A percentile compares a stretch with the other conserved stretches of the same genome.
Evolutionary conservation across 768 basidiomycete genomes (phyloP).

Genomic region (Collybia mongolica): DNA sequence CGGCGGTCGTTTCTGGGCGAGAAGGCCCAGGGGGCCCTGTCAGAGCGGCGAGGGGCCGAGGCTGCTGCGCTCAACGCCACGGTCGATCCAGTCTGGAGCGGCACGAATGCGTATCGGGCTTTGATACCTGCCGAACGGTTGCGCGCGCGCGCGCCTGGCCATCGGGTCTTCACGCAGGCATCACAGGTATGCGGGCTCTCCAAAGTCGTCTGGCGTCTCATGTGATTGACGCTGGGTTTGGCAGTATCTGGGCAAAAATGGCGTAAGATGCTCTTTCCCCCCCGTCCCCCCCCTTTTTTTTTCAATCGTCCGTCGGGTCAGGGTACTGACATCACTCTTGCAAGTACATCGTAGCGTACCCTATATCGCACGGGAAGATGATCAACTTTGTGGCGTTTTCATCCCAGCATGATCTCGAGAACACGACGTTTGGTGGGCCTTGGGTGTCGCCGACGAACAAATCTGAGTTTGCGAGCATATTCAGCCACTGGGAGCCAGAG

Average conservation of each 20-base stretch:
- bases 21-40: constrained; percentile 31
- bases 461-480: constrained; percentile 43
- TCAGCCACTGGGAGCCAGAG: constrained; percentile 58
- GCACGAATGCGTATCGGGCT: constrained; percentile 56
- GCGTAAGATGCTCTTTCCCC: constrained; percentile 28
- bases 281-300: no score
- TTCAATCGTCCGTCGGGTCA: neutral
- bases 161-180: constrained; percentile 44
- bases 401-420: constrained; percentile 48
- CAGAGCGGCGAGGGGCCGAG: constrained; percentile 32
- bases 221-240: neutral
- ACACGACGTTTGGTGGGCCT: constrained; percentile 44
- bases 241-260: constrained; percentile 58
- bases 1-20: constrained; percentile 37
- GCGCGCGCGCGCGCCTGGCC: constrained; percentile 38
- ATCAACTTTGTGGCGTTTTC: constrained; percentile 66
- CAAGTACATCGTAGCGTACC: constrained; percentile 63
- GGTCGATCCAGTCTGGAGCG: constrained; percentile 58
- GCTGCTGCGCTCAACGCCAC: constrained; percentile 39
- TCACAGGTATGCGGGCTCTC: constrained; percentile 39
- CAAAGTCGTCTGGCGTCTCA: neutral
- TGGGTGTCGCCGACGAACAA: constrained; percentile 50
- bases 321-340: constrained; percentile 8
- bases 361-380: constrained; percentile 53
- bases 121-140: constrained; percentile 55